These are phyloP conservation scores for Rugosomyces carneus DNA, from an alignment of 1,284 basidiomycete species.

Conservation along the genomic window DNA sequence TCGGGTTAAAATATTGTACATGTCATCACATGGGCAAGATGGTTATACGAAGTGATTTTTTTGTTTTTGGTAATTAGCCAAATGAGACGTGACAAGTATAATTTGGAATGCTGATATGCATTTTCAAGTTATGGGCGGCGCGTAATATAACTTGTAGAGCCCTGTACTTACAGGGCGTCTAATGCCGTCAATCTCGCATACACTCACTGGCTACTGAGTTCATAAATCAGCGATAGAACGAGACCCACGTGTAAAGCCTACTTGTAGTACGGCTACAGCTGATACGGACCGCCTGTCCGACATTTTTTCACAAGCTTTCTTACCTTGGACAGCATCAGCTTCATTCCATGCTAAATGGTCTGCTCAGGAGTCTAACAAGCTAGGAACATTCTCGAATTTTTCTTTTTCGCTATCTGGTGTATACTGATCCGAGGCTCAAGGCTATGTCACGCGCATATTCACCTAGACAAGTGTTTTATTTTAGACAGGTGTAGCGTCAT, in stretches of 20 bases:
- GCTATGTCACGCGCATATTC: constrained; percentile 58
- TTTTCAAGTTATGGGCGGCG: neutral
- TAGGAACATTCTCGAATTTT: neutral
- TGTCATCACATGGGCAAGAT: neutral
- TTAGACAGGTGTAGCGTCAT: constrained; percentile 46
- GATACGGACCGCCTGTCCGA: no score
- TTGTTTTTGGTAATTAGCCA: no score
- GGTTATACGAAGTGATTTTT: neutral
- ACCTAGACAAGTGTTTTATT: constrained; percentile 65
- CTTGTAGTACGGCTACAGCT: no score
- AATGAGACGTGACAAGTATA: no score
- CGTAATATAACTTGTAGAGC: no score
- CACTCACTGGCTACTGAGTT: no score
- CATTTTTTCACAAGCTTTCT: neutral
- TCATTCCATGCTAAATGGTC: neutral
- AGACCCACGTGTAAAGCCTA: no score
- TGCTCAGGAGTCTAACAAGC: neutral
- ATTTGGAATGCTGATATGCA: no score
- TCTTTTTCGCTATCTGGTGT: no score
- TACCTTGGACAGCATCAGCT: neutral
- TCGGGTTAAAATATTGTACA: neutral
- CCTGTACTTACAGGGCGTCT: no score
- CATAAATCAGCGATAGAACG: no score
- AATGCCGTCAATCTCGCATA: no score
- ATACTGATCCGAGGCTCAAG: constrained; percentile 25